phyloP scores from a whole-genome alignment of 768 basidiomycete species.

The Leucosporidium creatinivorum region DNA sequence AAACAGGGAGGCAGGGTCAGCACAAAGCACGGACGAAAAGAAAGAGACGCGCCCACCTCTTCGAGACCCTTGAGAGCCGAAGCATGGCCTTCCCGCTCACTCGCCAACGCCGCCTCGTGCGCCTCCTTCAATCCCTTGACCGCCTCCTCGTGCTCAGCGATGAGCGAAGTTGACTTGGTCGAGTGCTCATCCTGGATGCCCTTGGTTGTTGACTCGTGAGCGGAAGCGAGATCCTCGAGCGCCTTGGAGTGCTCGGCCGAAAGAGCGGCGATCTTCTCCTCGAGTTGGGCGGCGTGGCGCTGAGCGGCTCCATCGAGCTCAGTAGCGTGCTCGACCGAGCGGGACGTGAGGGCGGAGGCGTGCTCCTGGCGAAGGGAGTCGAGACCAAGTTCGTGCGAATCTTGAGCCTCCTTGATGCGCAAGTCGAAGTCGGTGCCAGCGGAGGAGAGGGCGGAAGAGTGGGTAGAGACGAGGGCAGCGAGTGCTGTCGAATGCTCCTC shows the following conservation, averaged over 20 bases:
- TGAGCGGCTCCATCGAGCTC: not conserved
- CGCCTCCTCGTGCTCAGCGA: conserved; percentile 25
- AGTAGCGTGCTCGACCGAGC: conserved; percentile 55
- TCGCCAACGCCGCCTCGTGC: conserved; percentile 39
- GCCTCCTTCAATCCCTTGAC: not conserved
- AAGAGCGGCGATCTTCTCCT: conserved; percentile 38
- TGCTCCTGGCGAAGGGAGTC: conserved; percentile 2
- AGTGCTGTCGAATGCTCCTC: conserved; percentile 51
- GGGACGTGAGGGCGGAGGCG: conserved; percentile 47
- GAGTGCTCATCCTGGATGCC: not conserved
- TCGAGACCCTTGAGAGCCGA: not conserved
- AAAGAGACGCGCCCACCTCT: not conserved
- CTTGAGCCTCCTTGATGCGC: conserved; percentile 40
- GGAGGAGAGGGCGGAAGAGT: conserved; percentile 39
- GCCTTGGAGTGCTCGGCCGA: conserved; percentile 56
- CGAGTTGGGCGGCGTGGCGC: conserved; percentile 5
- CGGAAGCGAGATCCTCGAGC: conserved; percentile 43
- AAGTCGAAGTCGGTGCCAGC: conserved; percentile 25
- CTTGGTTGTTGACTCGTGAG: conserved; percentile 48
- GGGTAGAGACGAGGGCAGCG: conserved; percentile 52
- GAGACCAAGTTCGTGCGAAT: no score
- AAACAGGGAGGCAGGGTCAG: not conserved
- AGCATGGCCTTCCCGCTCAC: conserved; percentile 1
- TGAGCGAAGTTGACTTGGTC: not conserved
- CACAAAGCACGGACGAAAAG: not conserved